Evolutionary conservation across 148 eudicot genomes (phyloP).

Genomic region (Drosera capensis): DNA sequence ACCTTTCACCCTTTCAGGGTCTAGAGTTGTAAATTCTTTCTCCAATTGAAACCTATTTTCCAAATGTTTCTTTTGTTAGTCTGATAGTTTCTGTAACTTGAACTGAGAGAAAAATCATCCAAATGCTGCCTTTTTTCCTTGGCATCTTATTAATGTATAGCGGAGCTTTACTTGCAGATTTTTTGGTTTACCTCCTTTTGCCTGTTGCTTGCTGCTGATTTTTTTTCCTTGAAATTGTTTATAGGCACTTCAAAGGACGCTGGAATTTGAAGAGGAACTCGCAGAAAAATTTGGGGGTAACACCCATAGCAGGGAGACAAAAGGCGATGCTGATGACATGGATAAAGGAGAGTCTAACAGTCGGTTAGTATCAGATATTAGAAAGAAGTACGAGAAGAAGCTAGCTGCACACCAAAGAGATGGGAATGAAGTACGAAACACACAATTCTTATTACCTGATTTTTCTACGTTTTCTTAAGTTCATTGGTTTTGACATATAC

Average conservation of each 20-base stretch:
- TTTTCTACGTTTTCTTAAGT: neutral
- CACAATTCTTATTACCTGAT: neutral
- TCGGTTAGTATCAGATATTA: slow-evolving; percentile 70
- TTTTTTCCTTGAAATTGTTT: slow-evolving; percentile 7
- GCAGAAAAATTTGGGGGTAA: slow-evolving; percentile 92
- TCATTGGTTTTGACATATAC: no score
- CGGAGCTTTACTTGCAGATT: no score
- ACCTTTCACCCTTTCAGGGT: no score
- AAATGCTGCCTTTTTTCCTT: no score
- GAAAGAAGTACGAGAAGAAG: slow-evolving; percentile 88
- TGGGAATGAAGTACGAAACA: slow-evolving; percentile 39
- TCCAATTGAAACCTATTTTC: no score
- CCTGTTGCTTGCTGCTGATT: slow-evolving; percentile 1
- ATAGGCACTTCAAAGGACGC: slow-evolving; percentile 87
- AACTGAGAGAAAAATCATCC: no score
- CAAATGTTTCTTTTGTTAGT: no score
- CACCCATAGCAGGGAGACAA: slow-evolving; percentile 35
- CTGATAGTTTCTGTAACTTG: no score
- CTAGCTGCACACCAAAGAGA: slow-evolving; percentile 74
- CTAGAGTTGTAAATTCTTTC: no score
- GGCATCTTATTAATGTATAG: no score
- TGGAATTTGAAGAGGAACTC: slow-evolving; percentile 92
- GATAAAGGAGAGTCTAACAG: slow-evolving; percentile 27
- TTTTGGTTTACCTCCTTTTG: neutral
- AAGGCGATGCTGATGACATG: slow-evolving; percentile 37